A percentile compares a stretch with the other conserved stretches of the same genome.
Conservation (phyloP, 768 basidiomycete genomes). For the Cystoderma amianthinum region DNA sequence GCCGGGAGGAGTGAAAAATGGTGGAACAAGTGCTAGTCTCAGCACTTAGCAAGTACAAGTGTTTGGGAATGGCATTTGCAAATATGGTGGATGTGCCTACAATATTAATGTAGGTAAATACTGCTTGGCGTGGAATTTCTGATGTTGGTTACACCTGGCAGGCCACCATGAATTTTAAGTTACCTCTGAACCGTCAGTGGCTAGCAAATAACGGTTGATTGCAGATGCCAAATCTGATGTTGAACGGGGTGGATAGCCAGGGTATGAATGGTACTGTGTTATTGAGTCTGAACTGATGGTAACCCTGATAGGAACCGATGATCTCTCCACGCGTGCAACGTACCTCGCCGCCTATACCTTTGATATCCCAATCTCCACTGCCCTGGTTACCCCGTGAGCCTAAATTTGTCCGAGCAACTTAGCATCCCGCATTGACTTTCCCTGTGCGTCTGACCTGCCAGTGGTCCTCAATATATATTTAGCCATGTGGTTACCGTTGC, state of each 20-base stretch:
- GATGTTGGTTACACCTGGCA: slow-evolving; percentile 38
- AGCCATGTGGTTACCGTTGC: too few relatives aligned
- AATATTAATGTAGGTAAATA: slow-evolving; percentile 20
- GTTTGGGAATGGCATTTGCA: slow-evolving; percentile 69
- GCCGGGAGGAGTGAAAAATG: slow-evolving; percentile 83
- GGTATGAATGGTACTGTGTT: slow-evolving; percentile 19
- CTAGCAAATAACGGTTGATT: slow-evolving; percentile 18
- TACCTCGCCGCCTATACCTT: slow-evolving; percentile 38
- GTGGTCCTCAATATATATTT: too few relatives aligned
- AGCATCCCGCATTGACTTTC: too few relatives aligned
- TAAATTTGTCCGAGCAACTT: too few relatives aligned
- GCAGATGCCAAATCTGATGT: slow-evolving; percentile 22
- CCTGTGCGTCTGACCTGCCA: too few relatives aligned
- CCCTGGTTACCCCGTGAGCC: too few relatives aligned
- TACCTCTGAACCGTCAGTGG: too few relatives aligned
- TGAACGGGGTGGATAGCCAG: slow-evolving; percentile 24
- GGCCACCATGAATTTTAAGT: too few relatives aligned
- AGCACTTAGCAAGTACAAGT: slow-evolving; percentile 55
- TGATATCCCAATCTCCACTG: slow-evolving; percentile 42
- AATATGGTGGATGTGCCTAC: slow-evolving; percentile 59
- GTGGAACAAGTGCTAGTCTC: too few relatives aligned
- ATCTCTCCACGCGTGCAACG: slow-evolving; percentile 47
- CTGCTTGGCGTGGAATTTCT: slow-evolving; percentile 35
- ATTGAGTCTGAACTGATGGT: slow-evolving; percentile 26
- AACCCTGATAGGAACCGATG: slow-evolving; percentile 18